Evolutionary conservation across 192 early-diverging fungal species (phyloP), one percentile per base, ranked within the genome.

Genomic region (Kappamyces sp.): DNA sequence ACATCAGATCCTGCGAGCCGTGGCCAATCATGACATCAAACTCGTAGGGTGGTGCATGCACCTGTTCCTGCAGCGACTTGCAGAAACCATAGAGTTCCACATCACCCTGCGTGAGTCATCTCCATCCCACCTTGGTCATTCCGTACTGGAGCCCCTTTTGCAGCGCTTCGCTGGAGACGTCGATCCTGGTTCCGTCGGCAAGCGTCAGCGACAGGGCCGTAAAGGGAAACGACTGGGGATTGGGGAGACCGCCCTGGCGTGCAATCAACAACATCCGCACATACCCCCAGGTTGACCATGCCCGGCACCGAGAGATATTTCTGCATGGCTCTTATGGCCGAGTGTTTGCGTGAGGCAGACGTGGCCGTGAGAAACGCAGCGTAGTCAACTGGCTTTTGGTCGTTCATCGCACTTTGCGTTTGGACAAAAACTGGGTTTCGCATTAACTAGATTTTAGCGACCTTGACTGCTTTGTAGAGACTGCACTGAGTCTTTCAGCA

Each of bases 21-120:
- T 77, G 77, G 32, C 79, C 79, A 13, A 82, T 60, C 47, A 74
- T 77, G 15, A 82, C 60, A 37, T 82, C 77, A 52, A 73, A 75
- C 12, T 63, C 58, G 10, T 62, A 59, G 12, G 69, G 70, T 31
- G 79, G 79, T 9, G 43, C 49, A 53, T 78, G 79, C 49, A 66
- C 69, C n/a, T 53, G 13, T 9, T 64, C 33, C 57, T 82, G 79
- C 42, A 82, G 65, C 8, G 71, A 42, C 48, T 66, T 69, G 12
- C 79, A 60, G 74, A 74, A 79, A 10, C 54, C 48, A 6, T 80
- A 66, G 9, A 82, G 68, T 7, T 71, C 61, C 10, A 72, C 68
- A 10, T 79, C 61, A 44, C 79, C 79, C 39, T 71, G 76, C 43
- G 78, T 80, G 8, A 74, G 58, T 23, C 23, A 23, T 23, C 23